A percentile compares a stretch with the other conserved stretches of the same genome.
phyloP scores from a whole-genome alignment of 768 basidiomycete genomes.

The Daedaleopsis nitida region DNA sequence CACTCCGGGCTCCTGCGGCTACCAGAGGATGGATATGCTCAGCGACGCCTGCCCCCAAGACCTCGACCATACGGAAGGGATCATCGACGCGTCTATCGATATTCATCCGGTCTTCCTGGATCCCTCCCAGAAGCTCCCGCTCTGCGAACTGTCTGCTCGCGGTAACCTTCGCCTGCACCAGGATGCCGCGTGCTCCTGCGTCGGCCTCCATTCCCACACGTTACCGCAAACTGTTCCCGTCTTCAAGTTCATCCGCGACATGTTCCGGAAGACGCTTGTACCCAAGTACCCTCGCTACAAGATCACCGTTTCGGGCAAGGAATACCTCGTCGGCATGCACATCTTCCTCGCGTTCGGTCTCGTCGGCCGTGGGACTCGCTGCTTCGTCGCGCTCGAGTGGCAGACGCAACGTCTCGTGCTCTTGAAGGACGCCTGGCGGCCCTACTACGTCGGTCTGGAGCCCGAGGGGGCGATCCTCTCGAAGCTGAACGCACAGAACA shows the following conservation, averaged over 20 bases:
- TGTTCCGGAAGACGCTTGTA: too few species aligned
- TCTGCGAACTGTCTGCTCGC: too few species aligned
- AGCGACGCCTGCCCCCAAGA: neutral
- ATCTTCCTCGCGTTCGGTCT: neutral
- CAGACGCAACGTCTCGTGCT: constrained; percentile 6
- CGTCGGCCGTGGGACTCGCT: constrained; percentile 9
- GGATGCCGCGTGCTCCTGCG: too few species aligned
- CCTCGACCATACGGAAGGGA: neutral
- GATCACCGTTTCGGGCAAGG: neutral
- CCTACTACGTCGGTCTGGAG: neutral
- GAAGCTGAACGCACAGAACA: neutral
- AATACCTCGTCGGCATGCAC: constrained; percentile 3
- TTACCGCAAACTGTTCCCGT: too few species aligned
- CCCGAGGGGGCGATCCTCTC: constrained; percentile 1
- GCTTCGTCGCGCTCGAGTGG: constrained; percentile 18
- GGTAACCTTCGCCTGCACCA: too few species aligned
- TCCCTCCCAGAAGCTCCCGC: too few species aligned
- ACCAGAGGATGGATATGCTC: neutral
- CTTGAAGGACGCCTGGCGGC: constrained; percentile 19
- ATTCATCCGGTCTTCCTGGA: neutral
- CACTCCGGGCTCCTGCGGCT: neutral
- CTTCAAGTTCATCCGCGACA: too few species aligned
- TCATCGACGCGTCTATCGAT: neutral
- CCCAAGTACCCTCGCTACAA: neutral
- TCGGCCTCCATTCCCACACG: too few species aligned